phyloP scores from a whole-genome alignment of 176 grass and related monocot genomes.

The Oryza rufipogon region DNA sequence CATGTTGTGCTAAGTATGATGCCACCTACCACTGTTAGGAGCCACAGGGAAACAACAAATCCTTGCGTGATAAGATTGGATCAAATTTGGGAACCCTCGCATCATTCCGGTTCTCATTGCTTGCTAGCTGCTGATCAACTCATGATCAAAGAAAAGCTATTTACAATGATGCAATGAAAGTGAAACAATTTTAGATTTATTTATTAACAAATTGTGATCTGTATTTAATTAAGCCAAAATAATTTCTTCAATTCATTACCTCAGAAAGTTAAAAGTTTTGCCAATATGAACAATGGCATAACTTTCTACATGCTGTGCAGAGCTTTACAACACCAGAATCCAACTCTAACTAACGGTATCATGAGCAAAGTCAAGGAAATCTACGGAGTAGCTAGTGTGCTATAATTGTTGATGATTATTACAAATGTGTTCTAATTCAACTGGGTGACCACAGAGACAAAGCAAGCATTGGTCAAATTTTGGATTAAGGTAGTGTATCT shows the following conservation, averaged over 20 bases:
- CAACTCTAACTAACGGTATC: slow-evolving; percentile 55
- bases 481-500: slow-evolving; percentile 29
- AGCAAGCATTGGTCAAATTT: slow-evolving; percentile 31
- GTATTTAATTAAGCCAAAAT: background rate
- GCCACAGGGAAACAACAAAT: slow-evolving; percentile 46
- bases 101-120: slow-evolving; percentile 58
- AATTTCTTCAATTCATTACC: background rate
- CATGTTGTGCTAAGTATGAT: slow-evolving; percentile 53
- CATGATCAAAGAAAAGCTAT: slow-evolving; percentile 48
- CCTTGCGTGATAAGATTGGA: slow-evolving; percentile 47
- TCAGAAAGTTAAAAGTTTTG: slow-evolving; percentile 8
- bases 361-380: slow-evolving; percentile 52
- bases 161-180: slow-evolving; percentile 28
- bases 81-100: slow-evolving; percentile 49
- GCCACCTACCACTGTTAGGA: slow-evolving; percentile 56
- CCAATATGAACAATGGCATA: slow-evolving; percentile 33
- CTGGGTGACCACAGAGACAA: slow-evolving; percentile 9
- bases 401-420: slow-evolving; percentile 46
- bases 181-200: background rate
- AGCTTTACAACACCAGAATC: slow-evolving; percentile 46
- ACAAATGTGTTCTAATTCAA: slow-evolving; percentile 39
- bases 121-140: slow-evolving; percentile 50
- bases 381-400: slow-evolving; percentile 43
- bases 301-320: slow-evolving; percentile 27
- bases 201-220: background rate